phyloP scores from a whole-genome alignment of 192 early-diverging fungal genomes.

The Coemansia sp. region DNA sequence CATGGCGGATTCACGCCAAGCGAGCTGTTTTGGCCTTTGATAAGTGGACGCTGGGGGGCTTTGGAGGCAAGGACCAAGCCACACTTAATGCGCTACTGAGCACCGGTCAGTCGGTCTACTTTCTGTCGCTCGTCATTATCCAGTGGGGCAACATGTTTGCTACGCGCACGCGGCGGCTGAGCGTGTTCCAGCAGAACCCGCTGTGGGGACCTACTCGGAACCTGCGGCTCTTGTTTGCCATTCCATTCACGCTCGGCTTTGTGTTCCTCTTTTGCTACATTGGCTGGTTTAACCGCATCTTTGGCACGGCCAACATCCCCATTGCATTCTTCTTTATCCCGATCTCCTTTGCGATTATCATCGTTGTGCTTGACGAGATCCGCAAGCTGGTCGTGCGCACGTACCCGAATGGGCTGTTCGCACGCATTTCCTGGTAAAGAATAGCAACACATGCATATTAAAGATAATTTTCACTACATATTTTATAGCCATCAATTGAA shows the following conservation, averaged over 20 bases:
- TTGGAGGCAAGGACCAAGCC: constrained; percentile 38
- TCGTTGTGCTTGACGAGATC: constrained; percentile 61
- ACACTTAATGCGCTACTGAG: constrained; percentile 44
- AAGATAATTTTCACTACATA: too few relatives aligned
- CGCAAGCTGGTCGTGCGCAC: constrained; percentile 58
- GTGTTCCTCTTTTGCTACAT: constrained; percentile 34
- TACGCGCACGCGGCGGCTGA: constrained; percentile 35
- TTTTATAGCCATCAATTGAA: too few relatives aligned
- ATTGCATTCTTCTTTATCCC: constrained; percentile 63
- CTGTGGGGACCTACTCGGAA: constrained; percentile 48
- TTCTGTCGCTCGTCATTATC: constrained; percentile 45
- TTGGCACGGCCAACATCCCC: constrained; percentile 59
- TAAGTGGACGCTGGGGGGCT: constrained; percentile 50
- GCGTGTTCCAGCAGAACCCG: constrained; percentile 49
- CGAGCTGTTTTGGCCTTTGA: constrained; percentile 55
- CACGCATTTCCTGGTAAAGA: constrained; percentile 32
- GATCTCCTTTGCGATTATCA: constrained; percentile 52
- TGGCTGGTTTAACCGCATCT: constrained; percentile 46
- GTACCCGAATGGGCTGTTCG: constrained; percentile 20
- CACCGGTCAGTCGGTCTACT: constrained; percentile 65
- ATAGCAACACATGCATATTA: too few relatives aligned
- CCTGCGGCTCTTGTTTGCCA: constrained; percentile 26
- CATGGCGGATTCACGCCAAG: constrained; percentile 57
- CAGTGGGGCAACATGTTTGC: constrained; percentile 57
- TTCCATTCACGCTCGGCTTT: constrained; percentile 30